Conservation (phyloP, 1,284 basidiomycete genomes). For the Chalciporus sp. region DNA sequence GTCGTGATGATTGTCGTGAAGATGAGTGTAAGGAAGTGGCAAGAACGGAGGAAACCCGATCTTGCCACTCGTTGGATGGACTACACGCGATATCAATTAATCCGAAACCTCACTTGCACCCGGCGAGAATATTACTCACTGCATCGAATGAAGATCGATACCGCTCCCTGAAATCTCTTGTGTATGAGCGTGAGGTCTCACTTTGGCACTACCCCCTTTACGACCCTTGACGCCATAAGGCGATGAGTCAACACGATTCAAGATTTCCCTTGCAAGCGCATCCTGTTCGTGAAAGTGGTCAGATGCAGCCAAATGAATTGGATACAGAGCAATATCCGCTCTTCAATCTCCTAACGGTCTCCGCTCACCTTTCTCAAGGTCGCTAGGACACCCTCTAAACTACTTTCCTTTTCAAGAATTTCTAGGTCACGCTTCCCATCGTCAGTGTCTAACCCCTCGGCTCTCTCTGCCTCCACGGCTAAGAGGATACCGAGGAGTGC, state of each 20-base stretch:
- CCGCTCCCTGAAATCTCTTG: constrained; percentile 27
- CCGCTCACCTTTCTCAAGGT: constrained; percentile 30
- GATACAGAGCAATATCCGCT: neutral
- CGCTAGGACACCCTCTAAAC: constrained; percentile 20
- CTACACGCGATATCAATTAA: constrained; percentile 36
- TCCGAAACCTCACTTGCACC: neutral
- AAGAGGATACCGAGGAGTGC: constrained; percentile 80
- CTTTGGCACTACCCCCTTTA: constrained; percentile 36
- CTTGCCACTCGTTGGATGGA: constrained; percentile 82
- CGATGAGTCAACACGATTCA: constrained; percentile 73
- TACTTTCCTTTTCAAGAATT: constrained; percentile 11
- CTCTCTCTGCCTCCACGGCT: constrained; percentile 64
- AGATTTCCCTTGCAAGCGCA: constrained; percentile 71
- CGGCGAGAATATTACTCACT: constrained; percentile 44
- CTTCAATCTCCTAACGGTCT: neutral
- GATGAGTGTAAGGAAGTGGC: constrained; percentile 19
- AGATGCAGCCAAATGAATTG: neutral
- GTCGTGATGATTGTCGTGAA: constrained; percentile 4
- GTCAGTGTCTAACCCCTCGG: constrained; percentile 55
- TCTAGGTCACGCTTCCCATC: constrained; percentile 32
- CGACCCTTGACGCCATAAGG: constrained; percentile 74
- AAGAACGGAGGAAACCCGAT: constrained; percentile 55
- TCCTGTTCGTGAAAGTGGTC: constrained; percentile 46
- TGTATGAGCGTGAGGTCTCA: constrained; percentile 27
- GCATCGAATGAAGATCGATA: constrained; percentile 52